phyloP scores from a whole-genome alignment of 371 early-diverging fungal species.

The Mortierella sp. region DNA sequence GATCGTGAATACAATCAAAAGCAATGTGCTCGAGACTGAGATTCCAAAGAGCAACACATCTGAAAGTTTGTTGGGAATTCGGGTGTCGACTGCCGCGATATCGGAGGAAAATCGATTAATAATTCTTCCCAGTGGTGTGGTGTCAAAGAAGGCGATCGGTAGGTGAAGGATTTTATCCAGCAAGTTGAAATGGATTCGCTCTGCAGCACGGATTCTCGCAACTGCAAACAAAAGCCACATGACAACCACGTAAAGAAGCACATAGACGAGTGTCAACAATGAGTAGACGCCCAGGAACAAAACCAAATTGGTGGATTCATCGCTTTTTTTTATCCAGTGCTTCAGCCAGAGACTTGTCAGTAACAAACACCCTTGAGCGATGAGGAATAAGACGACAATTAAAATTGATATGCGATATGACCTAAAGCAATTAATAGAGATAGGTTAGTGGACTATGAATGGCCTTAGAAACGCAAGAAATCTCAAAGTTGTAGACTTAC shows the following conservation, averaged over 20 bases:
- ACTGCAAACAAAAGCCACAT: conserved; percentile 57
- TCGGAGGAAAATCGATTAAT: conserved; percentile 92
- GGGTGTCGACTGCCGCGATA: conserved; percentile 85
- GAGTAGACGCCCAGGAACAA: conserved; percentile 39
- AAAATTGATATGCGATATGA: background rate
- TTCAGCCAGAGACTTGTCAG: conserved; percentile 38
- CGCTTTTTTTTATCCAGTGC: conserved; percentile 27
- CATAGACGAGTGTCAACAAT: conserved; percentile 23
- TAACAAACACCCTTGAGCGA: conserved; percentile 30
- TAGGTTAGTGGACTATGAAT: background rate
- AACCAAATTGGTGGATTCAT: background rate
- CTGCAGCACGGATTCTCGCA: conserved; percentile 59
- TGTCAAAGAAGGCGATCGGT: conserved; percentile 83
- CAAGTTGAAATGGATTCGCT: conserved; percentile 57
- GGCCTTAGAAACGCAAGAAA: too few species aligned
- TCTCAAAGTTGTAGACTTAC: conserved; percentile 15
- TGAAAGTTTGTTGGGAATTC: conserved; percentile 73
- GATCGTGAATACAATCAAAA: conserved; percentile 72
- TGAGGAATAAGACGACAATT: conserved; percentile 18
- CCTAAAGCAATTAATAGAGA: background rate
- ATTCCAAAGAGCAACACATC: conserved; percentile 67
- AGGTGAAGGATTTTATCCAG: conserved; percentile 67
- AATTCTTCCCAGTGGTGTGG: conserved; percentile 85
- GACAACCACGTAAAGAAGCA: conserved; percentile 30
- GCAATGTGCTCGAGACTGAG: conserved; percentile 67